These are phyloP conservation scores for Leishmania guyanensis DNA, from an alignment of 208 protist genomes.

Conservation along the genomic window DNA sequence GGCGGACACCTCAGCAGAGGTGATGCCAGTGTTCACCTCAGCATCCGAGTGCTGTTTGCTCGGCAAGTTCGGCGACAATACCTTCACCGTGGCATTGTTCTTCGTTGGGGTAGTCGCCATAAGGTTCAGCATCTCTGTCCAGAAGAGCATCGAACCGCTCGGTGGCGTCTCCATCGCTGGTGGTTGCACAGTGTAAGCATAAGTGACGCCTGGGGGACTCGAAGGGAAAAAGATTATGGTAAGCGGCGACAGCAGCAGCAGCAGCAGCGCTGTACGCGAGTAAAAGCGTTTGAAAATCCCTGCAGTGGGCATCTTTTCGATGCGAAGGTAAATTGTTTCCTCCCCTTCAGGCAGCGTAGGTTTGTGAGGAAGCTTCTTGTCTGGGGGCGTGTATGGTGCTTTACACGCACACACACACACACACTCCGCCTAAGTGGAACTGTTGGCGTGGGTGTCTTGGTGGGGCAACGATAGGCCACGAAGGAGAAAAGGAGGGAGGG, in stretches of 20 bases:
- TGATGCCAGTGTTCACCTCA: not conserved
- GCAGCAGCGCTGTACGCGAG: not conserved
- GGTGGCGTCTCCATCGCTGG: not conserved
- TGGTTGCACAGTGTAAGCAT: not conserved
- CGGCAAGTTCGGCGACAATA: not conserved
- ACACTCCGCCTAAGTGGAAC: not conserved
- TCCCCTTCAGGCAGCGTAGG: too few species aligned
- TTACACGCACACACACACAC: too few species aligned
- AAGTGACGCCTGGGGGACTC: not conserved
- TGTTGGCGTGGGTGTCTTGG: too few species aligned
- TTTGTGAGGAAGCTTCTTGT: too few species aligned
- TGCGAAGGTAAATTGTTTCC: too few species aligned
- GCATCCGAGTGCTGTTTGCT: not conserved
- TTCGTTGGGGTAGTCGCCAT: not conserved
- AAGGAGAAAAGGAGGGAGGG: not conserved
- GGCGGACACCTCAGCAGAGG: constrained; percentile 8
- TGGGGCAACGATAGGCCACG: not conserved
- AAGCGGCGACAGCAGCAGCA: constrained; percentile 1
- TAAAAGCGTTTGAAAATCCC: not conserved
- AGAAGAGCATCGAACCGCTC: constrained; percentile 17
- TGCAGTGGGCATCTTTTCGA: too few species aligned
- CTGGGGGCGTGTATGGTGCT: too few species aligned
- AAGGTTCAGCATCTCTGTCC: not conserved
- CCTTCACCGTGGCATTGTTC: not conserved
- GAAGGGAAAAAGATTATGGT: not conserved